Conservation (phyloP, 371 early-diverging fungal species). For the Mucor circinelloides region DNA sequence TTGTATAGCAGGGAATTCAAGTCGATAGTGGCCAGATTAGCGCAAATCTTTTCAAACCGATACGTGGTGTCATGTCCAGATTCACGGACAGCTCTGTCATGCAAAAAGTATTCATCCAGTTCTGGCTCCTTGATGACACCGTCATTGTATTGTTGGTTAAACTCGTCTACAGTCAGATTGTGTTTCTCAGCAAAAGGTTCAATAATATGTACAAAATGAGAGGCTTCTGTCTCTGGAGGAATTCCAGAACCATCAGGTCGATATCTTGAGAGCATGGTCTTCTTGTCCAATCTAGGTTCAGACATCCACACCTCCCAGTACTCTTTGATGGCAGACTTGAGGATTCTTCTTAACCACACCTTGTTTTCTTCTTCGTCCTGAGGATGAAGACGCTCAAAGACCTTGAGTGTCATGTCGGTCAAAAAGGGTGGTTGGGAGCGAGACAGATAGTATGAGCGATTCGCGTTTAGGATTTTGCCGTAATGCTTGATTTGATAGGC, state of each 20-base stretch:
- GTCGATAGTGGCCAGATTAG: constrained; percentile 91
- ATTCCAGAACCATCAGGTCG: constrained; percentile 90
- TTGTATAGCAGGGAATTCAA: constrained; percentile 91
- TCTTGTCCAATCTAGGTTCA: constrained; percentile 75
- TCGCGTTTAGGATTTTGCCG: constrained; percentile 97
- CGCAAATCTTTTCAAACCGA: constrained; percentile 90
- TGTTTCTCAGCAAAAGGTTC: constrained; percentile 79
- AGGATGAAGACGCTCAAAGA: constrained; percentile 64
- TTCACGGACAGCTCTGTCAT: constrained; percentile 96
- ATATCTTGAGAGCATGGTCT: constrained; percentile 82
- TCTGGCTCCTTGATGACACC: constrained; percentile 75
- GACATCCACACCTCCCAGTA: constrained; percentile 91
- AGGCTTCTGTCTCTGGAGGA: constrained; percentile 96
- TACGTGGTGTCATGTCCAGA: constrained; percentile 98
- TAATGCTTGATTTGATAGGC: constrained; percentile 95
- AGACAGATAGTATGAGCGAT: constrained; percentile 94
- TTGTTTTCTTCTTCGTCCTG: constrained; percentile 59
- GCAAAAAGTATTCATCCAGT: constrained; percentile 93
- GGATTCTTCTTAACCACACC: constrained; percentile 75
- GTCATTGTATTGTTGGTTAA: constrained; percentile 67
- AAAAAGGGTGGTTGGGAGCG: constrained; percentile 98
- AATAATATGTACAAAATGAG: constrained; percentile 91
- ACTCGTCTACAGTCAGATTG: constrained; percentile 73
- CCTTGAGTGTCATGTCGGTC: constrained; percentile 92
- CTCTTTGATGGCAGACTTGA: constrained; percentile 89